Conservation (phyloP, 2,329 filamentous ascomycete genomes). For the Pseudophaeomoniella oleicola region DNA sequence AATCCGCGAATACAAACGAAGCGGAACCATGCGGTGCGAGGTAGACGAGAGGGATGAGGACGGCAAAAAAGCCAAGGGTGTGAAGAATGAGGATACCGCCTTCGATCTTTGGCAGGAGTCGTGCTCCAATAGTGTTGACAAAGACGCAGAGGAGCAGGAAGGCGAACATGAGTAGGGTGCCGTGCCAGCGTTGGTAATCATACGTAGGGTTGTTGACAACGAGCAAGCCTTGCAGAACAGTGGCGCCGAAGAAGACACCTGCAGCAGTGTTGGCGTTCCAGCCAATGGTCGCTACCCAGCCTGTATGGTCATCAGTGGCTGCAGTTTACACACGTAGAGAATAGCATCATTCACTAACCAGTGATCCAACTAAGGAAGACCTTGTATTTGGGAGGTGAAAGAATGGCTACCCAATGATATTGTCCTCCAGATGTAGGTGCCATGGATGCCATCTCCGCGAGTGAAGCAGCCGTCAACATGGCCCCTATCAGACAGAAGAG, state of each 20-base stretch:
- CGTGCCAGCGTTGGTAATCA: slow-evolving; percentile 26
- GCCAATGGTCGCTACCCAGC: slow-evolving; percentile 18
- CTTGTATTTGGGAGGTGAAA: slow-evolving; percentile 18
- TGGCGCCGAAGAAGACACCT: slow-evolving; percentile 26
- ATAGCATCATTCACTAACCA: slow-evolving; percentile 5
- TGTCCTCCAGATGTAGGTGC: slow-evolving; percentile 23
- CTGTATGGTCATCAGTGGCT: slow-evolving; percentile 5
- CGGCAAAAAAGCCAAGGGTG: slow-evolving; percentile 25
- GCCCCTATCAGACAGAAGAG: slow-evolving; percentile 33
- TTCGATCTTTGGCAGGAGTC: slow-evolving; percentile 24
- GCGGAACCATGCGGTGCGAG: slow-evolving; percentile 23
- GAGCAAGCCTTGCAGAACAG: slow-evolving; percentile 30
- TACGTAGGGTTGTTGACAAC: slow-evolving; percentile 28
- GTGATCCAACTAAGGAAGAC: slow-evolving; percentile 19
- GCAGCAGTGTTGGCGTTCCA: slow-evolving; percentile 15
- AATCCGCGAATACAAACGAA: slow-evolving; percentile 23
- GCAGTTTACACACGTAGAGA: neutral
- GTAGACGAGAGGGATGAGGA: slow-evolving; percentile 28
- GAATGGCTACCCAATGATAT: slow-evolving; percentile 22
- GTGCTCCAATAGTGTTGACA: slow-evolving; percentile 26
- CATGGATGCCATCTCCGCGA: slow-evolving; percentile 38
- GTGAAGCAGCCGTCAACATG: slow-evolving; percentile 23
- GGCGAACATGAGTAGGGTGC: slow-evolving; percentile 26
- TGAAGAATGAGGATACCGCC: slow-evolving; percentile 26
- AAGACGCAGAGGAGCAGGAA: slow-evolving; percentile 23